These are phyloP conservation scores for Zymoseptoria crescenta DNA, from an alignment of 2,329 filamentous ascomycete species.

Conservation along the genomic window DNA sequence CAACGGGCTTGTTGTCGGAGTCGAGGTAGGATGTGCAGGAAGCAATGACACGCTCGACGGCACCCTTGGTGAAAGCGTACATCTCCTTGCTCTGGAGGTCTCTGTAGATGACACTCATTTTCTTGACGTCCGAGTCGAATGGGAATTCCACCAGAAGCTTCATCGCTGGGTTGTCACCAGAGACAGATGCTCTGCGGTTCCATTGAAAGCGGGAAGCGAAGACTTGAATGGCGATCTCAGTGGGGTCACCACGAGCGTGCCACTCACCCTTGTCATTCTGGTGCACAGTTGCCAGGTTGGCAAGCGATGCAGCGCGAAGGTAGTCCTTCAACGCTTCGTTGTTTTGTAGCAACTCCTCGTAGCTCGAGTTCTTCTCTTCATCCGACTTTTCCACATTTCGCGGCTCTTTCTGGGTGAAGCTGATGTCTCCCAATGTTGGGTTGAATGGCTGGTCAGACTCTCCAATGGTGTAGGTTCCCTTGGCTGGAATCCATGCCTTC, in stretches of 20 bases:
- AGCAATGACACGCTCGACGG: constrained; percentile 60
- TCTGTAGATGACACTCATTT: constrained; percentile 63
- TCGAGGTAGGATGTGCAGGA: constrained; percentile 46
- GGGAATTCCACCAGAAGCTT: constrained; percentile 59
- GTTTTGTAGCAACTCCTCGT: constrained; percentile 33
- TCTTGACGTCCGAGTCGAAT: constrained; percentile 68
- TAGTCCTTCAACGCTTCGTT: constrained; percentile 43
- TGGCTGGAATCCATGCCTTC: constrained; percentile 52
- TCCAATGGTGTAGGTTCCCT: constrained; percentile 53
- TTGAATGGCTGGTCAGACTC: constrained; percentile 50
- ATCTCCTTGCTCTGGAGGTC: constrained; percentile 48
- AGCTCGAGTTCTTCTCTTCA: constrained; percentile 13
- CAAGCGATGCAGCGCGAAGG: constrained; percentile 56
- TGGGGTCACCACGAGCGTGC: constrained; percentile 59
- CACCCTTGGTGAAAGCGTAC: constrained; percentile 56
- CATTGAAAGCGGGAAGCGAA: constrained; percentile 57
- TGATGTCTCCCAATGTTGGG: constrained; percentile 54
- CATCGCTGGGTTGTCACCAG: constrained; percentile 38
- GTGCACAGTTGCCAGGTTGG: constrained; percentile 58
- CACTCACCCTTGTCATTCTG: constrained; percentile 50
- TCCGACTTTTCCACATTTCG: constrained; percentile 14
- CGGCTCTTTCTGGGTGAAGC: constrained; percentile 14
- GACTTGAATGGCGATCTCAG: constrained; percentile 68
- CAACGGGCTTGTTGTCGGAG: constrained; percentile 28
- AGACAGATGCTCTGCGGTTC: constrained; percentile 23